Evolutionary conservation across 1,284 basidiomycete genomes (phyloP).

Genomic region (Cryptococcus hybrid): DNA sequence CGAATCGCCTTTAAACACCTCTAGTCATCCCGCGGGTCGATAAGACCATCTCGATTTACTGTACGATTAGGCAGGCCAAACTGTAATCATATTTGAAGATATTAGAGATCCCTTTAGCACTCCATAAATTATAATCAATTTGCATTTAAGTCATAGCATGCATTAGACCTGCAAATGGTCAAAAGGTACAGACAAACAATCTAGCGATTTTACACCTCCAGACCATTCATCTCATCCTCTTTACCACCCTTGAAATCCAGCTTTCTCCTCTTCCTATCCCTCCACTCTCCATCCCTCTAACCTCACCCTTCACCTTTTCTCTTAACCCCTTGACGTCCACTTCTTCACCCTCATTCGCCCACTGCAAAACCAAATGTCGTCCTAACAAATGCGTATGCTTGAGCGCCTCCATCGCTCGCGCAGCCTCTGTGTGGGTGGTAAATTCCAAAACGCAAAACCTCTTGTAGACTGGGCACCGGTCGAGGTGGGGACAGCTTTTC

Average conservation of each 20-base stretch:
- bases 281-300: conserved; percentile 27
- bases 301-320: conserved; percentile 60
- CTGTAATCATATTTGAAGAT: background rate
- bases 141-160: too few species aligned
- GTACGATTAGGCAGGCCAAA: too few species aligned
- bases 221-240: conserved; percentile 33
- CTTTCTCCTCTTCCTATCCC: conserved; percentile 42
- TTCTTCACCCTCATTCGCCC: conserved; percentile 75
- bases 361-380: conserved; percentile 88
- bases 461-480: conserved; percentile 53
- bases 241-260: conserved; percentile 31
- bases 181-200: background rate
- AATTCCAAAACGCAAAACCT: conserved; percentile 98
- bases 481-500: conserved; percentile 77
- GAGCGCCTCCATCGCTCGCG: conserved; percentile 77
- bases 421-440: conserved; percentile 77
- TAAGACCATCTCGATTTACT: background rate
- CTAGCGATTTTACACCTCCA: conserved; percentile 16
- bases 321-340: conserved; percentile 67
- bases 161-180: background rate
- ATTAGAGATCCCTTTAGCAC: conserved; percentile 1
- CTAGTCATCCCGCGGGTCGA: conserved; percentile 9
- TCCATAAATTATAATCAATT: background rate
- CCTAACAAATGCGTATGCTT: conserved; percentile 95
- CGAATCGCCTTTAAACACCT: conserved; percentile 25